Evolutionary conservation across 2,329 filamentous ascomycete genomes (phyloP), one percentile per base, ranked within the genome.

Genomic region (Neonectria faginata): DNA sequence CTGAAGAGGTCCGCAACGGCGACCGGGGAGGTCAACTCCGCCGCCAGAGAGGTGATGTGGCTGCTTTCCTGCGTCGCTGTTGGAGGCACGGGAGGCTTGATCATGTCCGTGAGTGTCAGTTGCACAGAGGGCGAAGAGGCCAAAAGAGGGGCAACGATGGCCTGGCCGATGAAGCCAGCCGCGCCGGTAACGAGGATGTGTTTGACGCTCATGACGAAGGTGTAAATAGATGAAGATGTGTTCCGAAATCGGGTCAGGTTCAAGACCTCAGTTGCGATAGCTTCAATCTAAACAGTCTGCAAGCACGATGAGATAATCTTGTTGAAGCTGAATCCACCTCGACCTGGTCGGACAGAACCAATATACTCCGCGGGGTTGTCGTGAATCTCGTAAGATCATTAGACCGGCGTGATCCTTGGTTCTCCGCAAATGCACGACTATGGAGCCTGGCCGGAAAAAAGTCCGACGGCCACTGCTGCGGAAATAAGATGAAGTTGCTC

Each of bases 141-240:
- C 33, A 90, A 78, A 3, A 91, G 82, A 39, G 86, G 83, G 55
- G 81, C 80, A 3, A 87, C 83, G 25, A 91, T 82, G 48, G 86
- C 82, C 74, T 90, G 88, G 72, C 88, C 88, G 62, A 91, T 85
- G 74, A 91, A 90, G 64, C 89, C 89, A 48, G 85, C 85, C 8
- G 84, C 88, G 5, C 89, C 88, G 10, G 88, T 91, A 70, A 91
- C 88, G 73, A 90, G 84, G 44, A 91, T 82, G 29, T 73, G 69
- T 2, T 67, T 61, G 50, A 57, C 39, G 22, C 57, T 44, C 70
- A 73, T 73, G 60, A 27, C 68, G 39, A 10, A 10, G 18, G 10
- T 18, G 11, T n/a, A 18, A 9, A 27, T 41, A 6, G n/a, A 20
- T 41, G 2, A 18, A 18, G 25, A n/a, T 31, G 1, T 1, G 14